These are phyloP conservation scores for Hygrocybe coccinea DNA, from an alignment of 768 basidiomycete species.

Conservation along the genomic window DNA sequence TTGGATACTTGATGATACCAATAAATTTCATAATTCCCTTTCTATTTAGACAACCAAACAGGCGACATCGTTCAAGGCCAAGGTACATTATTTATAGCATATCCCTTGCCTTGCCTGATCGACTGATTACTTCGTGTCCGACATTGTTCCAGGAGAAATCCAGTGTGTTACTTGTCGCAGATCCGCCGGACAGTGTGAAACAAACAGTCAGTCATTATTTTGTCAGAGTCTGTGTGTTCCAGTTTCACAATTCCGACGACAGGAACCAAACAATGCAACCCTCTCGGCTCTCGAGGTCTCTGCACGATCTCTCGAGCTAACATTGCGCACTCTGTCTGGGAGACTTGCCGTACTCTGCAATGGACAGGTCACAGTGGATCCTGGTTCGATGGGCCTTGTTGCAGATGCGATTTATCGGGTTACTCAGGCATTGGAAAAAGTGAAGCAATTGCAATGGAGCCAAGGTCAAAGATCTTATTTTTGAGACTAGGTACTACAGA, in stretches of 20 bases:
- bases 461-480: slow-evolving; percentile 29
- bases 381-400: slow-evolving; percentile 45
- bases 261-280: not conserved
- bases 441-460: slow-evolving; percentile 53
- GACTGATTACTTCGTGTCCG: too few species aligned
- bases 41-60: too few species aligned
- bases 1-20: not conserved
- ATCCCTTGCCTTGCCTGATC: too few species aligned
- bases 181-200: not conserved
- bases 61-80: too few species aligned
- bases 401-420: slow-evolving; percentile 71
- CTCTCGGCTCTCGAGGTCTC: slow-evolving; percentile 27
- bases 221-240: not conserved
- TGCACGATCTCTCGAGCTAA: slow-evolving; percentile 46
- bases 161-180: too few species aligned
- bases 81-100: too few species aligned
- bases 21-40: too few species aligned
- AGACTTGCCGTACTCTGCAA: slow-evolving; percentile 45
- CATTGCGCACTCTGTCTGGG: slow-evolving; percentile 48
- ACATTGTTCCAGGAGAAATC: too few species aligned
- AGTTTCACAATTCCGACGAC: not conserved
- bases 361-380: slow-evolving; percentile 39
- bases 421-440: slow-evolving; percentile 53
- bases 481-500: not conserved
- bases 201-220: not conserved